These are phyloP conservation scores for Jamesozyma gamospora DNA, from an alignment of 805 yeast genomes.

Conservation along the genomic window DNA sequence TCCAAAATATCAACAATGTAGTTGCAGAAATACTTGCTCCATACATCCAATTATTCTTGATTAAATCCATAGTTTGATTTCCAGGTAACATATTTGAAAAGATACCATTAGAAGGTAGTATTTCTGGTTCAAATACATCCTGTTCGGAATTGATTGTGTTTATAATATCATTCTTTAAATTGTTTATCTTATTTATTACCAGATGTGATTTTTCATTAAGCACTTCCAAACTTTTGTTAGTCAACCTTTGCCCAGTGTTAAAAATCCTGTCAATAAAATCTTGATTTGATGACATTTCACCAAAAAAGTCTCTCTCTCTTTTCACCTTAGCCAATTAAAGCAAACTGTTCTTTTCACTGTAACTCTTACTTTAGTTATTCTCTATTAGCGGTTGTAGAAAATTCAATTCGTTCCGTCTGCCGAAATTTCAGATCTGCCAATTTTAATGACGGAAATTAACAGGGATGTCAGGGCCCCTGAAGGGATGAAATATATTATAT, in stretches of 20 bases:
- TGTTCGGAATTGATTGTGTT: not conserved
- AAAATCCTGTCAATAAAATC: slow-evolving; percentile 22
- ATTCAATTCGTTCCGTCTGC: no score
- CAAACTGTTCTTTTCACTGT: no score
- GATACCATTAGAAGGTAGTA: not conserved
- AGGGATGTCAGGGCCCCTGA: no score
- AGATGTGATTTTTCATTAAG: slow-evolving; percentile 7
- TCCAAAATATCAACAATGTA: slow-evolving; percentile 10
- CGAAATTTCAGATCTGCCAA: no score
- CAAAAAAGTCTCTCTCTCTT: no score
- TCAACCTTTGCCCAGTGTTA: slow-evolving; percentile 11
- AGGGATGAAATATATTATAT: no score
- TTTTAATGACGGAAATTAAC: no score
- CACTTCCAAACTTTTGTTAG: slow-evolving; percentile 7
- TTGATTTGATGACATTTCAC: slow-evolving; percentile 6
- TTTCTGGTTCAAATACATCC: not conserved
- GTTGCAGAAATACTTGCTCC: slow-evolving; percentile 14
- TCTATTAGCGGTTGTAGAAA: no score
- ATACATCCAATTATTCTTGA: slow-evolving; percentile 7
- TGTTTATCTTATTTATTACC: slow-evolving; percentile 5
- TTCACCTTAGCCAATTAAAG: not conserved
- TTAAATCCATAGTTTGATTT: not conserved
- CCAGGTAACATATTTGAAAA: slow-evolving; percentile 1
- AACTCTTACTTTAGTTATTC: no score
- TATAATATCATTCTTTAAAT: not conserved